Percentiles rank a stretch among this genome's conserved stretches.
phyloP scores from a whole-genome alignment of 306 rosid species.

The Lathyrus sativus region DNA sequence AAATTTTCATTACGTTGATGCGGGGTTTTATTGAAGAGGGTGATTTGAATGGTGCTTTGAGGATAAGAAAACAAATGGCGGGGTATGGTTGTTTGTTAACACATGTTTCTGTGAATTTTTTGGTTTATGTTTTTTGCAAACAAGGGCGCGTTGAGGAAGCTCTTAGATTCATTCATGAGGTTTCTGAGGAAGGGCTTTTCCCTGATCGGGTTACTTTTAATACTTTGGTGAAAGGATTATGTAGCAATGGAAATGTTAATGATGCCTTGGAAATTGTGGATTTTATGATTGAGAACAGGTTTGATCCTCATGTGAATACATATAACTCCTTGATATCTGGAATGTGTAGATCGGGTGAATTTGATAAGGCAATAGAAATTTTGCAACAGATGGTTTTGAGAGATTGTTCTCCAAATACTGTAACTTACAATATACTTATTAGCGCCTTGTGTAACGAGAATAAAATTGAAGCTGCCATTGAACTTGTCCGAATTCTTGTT shows the following conservation, averaged over 20 bases:
- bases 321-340: constrained; percentile 82
- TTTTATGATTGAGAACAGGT: constrained; percentile 75
- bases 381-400: constrained; percentile 69
- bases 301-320: constrained; percentile 70
- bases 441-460: constrained; percentile 75
- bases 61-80: constrained; percentile 70
- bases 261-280: constrained; percentile 82
- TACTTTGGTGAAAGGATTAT: constrained; percentile 76
- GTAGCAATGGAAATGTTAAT: constrained; percentile 62
- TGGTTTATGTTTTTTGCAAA: constrained; percentile 79
- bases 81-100: constrained; percentile 57
- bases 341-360: constrained; percentile 68
- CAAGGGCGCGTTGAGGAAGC: constrained; percentile 73
- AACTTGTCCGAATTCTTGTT: constrained; percentile 59
- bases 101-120: constrained; percentile 62
- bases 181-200: constrained; percentile 56
- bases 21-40: constrained; percentile 80
- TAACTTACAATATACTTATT: constrained; percentile 79
- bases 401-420: constrained; percentile 71
- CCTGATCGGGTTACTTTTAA: constrained; percentile 78
- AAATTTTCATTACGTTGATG: constrained; percentile 73
- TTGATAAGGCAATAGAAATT: constrained; percentile 75
- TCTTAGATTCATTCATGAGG: constrained; percentile 59
- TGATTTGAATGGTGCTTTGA: constrained; percentile 67
- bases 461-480: constrained; percentile 74